Percentiles rank a stretch among this genome's conserved stretches.
Conservation (phyloP, 768 basidiomycete genomes). For the Piloderma croceum region DNA sequence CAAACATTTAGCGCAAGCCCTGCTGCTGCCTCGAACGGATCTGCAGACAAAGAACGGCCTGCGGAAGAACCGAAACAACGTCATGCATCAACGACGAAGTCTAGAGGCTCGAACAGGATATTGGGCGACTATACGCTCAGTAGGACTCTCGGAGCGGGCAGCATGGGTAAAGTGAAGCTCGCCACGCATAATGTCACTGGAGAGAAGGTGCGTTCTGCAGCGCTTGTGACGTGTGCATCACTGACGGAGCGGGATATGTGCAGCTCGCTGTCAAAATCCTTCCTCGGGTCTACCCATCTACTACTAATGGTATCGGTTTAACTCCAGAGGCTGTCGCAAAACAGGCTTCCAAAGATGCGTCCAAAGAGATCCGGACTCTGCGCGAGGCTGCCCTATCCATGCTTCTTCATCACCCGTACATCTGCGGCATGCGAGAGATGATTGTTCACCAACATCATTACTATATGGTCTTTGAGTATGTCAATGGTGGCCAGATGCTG, state of each 20-base stretch:
- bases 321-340: constrained; percentile 60
- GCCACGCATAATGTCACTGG: constrained; percentile 83
- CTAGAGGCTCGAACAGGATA: constrained; percentile 35
- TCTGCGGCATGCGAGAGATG: constrained; percentile 99
- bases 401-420: constrained; percentile 96
- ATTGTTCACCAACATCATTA: constrained; percentile 96
- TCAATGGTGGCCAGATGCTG: constrained; percentile 98
- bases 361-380: constrained; percentile 93
- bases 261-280: constrained; percentile 99
- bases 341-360: constrained; percentile 82
- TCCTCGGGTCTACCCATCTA: constrained; percentile 70
- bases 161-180: constrained; percentile 99
- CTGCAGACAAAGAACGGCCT: background rate
- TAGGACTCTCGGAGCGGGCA: constrained; percentile 95
- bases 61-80: constrained; percentile 21
- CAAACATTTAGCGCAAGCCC: constrained; percentile 43
- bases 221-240: constrained; percentile 2
- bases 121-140: constrained; percentile 94
- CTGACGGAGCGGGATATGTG: background rate
- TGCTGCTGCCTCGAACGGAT: constrained; percentile 19
- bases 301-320: constrained; percentile 41
- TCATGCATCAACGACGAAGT: too few relatives aligned
- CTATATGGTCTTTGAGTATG: constrained; percentile 99
- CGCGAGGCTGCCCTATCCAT: constrained; percentile 94
- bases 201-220: constrained; percentile 70